Conservation (phyloP, 352 stramenopile species). For the Hyaloperonospora arabidopsidis region DNA sequence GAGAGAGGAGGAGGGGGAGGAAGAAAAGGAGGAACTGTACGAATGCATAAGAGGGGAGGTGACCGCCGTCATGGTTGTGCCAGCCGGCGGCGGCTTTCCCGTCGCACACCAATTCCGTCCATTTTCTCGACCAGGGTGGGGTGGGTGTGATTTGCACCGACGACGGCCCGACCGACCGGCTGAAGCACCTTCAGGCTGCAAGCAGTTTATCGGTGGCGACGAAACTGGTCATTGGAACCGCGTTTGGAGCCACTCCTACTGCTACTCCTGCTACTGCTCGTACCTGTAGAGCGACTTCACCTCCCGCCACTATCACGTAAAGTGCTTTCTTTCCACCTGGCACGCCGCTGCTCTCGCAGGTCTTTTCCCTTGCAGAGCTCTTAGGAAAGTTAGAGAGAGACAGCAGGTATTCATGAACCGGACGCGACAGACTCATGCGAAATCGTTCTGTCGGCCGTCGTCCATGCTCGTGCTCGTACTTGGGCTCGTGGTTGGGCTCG, state of each 20-base stretch:
- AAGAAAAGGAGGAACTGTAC: too few relatives aligned
- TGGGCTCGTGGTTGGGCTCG: too few relatives aligned
- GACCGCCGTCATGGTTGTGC: too few relatives aligned
- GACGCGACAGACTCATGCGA: constrained; percentile 7
- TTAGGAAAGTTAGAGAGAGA: not conserved
- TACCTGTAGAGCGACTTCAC: too few relatives aligned
- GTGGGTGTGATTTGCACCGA: constrained; percentile 4
- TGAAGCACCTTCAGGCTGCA: constrained; percentile 4
- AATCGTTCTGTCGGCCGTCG: constrained; percentile 5
- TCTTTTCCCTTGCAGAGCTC: constrained; percentile 4
- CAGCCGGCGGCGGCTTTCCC: too few relatives aligned
- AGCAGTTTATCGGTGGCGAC: constrained; percentile 16
- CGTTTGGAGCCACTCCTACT: too few relatives aligned
- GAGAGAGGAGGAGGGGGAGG: too few relatives aligned
- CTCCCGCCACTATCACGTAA: too few relatives aligned
- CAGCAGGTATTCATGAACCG: constrained; percentile 18
- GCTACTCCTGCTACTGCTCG: too few relatives aligned
- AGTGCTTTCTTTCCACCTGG: constrained; percentile 7
- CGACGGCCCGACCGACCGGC: too few relatives aligned
- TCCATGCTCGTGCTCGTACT: constrained; percentile 11
- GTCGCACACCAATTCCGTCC: not conserved
- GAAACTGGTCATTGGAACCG: constrained; percentile 18
- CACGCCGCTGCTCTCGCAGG: constrained; percentile 14
- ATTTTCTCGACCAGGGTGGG: too few relatives aligned
- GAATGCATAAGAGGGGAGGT: too few relatives aligned